Base-by-base conservation (phyloP, 331 rosid genomes). In the Erythrophleum ivorense region DNA sequence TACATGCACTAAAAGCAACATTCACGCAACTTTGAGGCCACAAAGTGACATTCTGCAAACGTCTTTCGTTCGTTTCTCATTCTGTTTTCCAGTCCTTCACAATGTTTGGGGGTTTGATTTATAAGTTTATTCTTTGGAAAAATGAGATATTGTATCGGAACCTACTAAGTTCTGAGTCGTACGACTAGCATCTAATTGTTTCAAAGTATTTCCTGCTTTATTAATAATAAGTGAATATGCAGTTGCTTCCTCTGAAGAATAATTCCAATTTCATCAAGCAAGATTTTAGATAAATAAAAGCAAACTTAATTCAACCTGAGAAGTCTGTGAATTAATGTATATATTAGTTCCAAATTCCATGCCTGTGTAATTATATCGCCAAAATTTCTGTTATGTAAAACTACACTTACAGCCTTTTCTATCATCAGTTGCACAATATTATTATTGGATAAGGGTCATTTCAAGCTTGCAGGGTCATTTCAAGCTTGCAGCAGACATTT, bases 201-300 rank as follows among this genome's bases (percentile, higher is more conserved):
- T 81, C 73, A 50, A 73, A 29, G 45, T 64, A 43, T 64, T 18
- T n/a, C 79, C 50, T 62, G 46, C 46, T 73, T 60, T 34, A 60
- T 2, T 53, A 64, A 15, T 45, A 62, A 12, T 21, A 34, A 81
- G 6, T 64, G 60, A 41, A 64, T 73, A 63, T 36, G 15, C 36
- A 12, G 38, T 34, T 29, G 43, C 48, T 72, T 62, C 10, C 5
- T 49, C n/a, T 19, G 33, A 46, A 67, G 33, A 41, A 67, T 40
- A 45, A 9, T 58, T 21, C 31, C 36, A 41, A 66, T 24, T 45
- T 12, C 75, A 12, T 24, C 24, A 36, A 15, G 48, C 48, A 65
- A 49, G 71, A 65, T 13, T 38, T 24, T 14, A 38, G 69, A 34
- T 6, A 36, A 12, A 33, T 36, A 7, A 24, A 9, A 29, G 68